Evolutionary conservation across 768 basidiomycete species (phyloP).

Genomic region (Trametes villosa): DNA sequence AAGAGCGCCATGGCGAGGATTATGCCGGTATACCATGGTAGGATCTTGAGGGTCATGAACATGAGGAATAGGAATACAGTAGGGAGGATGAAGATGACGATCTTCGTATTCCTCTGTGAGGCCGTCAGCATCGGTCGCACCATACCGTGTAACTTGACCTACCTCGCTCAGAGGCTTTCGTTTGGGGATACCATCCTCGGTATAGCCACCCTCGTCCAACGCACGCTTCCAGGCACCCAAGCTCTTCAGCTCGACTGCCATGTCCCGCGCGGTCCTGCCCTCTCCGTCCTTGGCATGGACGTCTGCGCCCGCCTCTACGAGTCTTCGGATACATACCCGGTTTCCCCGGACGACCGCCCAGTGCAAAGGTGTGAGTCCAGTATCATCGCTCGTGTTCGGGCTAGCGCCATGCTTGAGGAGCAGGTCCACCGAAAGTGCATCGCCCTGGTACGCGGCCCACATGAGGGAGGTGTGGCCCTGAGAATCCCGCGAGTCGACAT

Average conservation of each 20-base stretch:
- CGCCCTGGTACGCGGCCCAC: conserved; percentile 99
- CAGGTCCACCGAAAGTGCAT: conserved; percentile 92
- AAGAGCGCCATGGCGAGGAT: conserved; percentile 85
- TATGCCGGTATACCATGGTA: conserved; percentile 90
- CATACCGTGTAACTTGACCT: conserved; percentile 26
- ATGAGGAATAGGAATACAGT: conserved; percentile 80
- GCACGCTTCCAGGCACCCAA: conserved; percentile 89
- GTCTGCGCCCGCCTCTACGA: conserved; percentile 88
- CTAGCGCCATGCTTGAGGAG: conserved; percentile 88
- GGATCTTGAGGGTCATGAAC: conserved; percentile 78
- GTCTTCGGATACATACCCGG: conserved; percentile 77
- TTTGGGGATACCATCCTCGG: conserved; percentile 71
- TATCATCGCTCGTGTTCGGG: conserved; percentile 73
- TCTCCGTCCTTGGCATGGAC: conserved; percentile 78
- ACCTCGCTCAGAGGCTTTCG: conserved; percentile 75
- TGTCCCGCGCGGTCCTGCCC: conserved; percentile 89
- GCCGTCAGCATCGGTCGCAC: neutral
- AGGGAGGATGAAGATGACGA: conserved; percentile 79
- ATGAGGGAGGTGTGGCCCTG: conserved; percentile 95
- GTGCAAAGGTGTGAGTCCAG: conserved; percentile 87
- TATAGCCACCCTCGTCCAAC: conserved; percentile 84
- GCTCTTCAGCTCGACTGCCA: conserved; percentile 93
- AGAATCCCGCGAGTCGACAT: conserved; percentile 86
- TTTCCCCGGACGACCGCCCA: conserved; percentile 99
- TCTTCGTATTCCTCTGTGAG: conserved; percentile 75